A percentile compares a stretch with the other conserved stretches of the same genome.
Conservation (phyloP, 495 filamentous ascomycete species). For the Hypoxylon fuscum region DNA sequence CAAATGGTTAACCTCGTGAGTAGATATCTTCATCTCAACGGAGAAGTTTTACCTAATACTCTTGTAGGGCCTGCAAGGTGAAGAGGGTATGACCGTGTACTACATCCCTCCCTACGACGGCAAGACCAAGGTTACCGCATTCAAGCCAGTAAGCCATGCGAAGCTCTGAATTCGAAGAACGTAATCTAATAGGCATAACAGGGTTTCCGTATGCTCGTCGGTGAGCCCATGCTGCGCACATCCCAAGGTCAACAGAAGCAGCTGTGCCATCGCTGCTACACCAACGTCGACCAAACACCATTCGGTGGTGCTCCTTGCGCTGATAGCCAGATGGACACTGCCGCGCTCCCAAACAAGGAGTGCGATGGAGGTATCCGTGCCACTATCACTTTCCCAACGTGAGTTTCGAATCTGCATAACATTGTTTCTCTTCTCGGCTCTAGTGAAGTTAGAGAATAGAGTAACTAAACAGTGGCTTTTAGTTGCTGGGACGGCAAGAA, state of each 20-base stretch:
- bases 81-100: slow-evolving; percentile 57
- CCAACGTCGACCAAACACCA: slow-evolving; percentile 50
- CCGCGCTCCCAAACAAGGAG: slow-evolving; percentile 49
- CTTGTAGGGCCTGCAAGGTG: slow-evolving; percentile 46
- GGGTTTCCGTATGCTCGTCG: slow-evolving; percentile 56
- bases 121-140: slow-evolving; percentile 52
- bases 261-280: slow-evolving; percentile 43
- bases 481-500: slow-evolving; percentile 60
- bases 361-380: slow-evolving; percentile 58
- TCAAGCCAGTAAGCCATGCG: slow-evolving; percentile 47
- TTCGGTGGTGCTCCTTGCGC: slow-evolving; percentile 62
- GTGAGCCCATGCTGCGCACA: slow-evolving; percentile 41
- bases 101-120: slow-evolving; percentile 54
- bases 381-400: slow-evolving; percentile 60
- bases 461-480: slow-evolving; percentile 20
- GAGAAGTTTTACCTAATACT: slow-evolving; percentile 36
- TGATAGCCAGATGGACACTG: slow-evolving; percentile 49
- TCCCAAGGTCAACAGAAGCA: slow-evolving; percentile 39
- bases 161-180: background rate
- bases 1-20: slow-evolving; percentile 43
- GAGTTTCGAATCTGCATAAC: slow-evolving; percentile 14
- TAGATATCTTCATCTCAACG: background rate
- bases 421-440: slow-evolving; percentile 20
- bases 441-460: slow-evolving; percentile 19
- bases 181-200: slow-evolving; percentile 24